Evolutionary conservation across 2,329 filamentous ascomycete species (phyloP).

Genomic region (Bretziella fagacearum): DNA sequence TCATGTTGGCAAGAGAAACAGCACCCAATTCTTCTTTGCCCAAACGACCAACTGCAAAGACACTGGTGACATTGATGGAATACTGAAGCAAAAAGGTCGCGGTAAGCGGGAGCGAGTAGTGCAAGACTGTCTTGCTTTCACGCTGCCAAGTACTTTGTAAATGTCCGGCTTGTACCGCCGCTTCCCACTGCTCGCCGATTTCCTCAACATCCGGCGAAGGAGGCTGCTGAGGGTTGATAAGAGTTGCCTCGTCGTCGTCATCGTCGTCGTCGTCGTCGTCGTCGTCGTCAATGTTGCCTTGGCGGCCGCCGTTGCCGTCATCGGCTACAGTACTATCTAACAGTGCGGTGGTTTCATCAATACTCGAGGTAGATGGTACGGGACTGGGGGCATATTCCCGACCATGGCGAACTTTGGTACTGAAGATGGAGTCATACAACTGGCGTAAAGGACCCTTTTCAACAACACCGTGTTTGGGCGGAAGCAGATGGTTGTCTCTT

Average conservation of each 20-base stretch:
- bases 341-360: conserved; percentile 9
- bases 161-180: conserved; percentile 61
- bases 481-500: conserved; percentile 47
- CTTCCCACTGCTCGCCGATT: conserved; percentile 64
- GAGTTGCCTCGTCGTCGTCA: conserved; percentile 16
- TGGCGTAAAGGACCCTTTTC: conserved; percentile 19
- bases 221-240: conserved; percentile 20
- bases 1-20: conserved; percentile 47
- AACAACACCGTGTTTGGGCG: conserved; percentile 31
- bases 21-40: conserved; percentile 42
- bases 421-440: conserved; percentile 34
- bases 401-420: conserved; percentile 28
- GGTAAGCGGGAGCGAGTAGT: conserved; percentile 55
- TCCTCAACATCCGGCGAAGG: conserved; percentile 33
- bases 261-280: conserved; percentile 8
- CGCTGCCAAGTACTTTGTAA: conserved; percentile 86
- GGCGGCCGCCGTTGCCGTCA: conserved; percentile 3
- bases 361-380: neutral
- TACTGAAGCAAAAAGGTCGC: conserved; percentile 66
- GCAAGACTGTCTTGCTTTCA: conserved; percentile 63
- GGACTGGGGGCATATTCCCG: conserved; percentile 13
- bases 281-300: too few relatives aligned
- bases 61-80: conserved; percentile 64
- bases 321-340: conserved; percentile 18
- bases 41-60: conserved; percentile 61